Evolutionary conservation across 306 rosid genomes (phyloP).

Genomic region (Castanea sativa): DNA sequence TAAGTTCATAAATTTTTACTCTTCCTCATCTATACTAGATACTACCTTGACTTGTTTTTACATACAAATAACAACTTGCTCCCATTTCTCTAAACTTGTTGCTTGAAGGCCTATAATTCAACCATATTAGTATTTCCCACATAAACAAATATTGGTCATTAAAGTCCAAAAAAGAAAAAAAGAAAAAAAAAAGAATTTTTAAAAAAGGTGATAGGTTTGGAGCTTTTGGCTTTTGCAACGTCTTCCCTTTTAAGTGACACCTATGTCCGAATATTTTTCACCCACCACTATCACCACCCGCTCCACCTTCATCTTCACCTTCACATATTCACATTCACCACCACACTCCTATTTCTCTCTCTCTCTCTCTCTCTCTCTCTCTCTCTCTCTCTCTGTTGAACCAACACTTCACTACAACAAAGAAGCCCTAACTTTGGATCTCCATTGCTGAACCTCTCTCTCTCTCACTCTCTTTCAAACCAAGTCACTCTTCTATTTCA

Average conservation of each 20-base stretch:
- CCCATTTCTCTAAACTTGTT: too few relatives aligned
- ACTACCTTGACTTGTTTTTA: too few relatives aligned
- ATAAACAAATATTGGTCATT: too few relatives aligned
- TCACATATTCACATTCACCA: background rate
- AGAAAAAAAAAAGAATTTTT: background rate
- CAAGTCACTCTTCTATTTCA: too few relatives aligned
- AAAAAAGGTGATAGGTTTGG: slow-evolving; percentile 31
- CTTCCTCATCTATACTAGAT: too few relatives aligned
- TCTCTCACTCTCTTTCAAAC: background rate
- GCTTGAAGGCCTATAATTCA: too few relatives aligned
- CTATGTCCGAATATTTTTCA: slow-evolving; percentile 50
- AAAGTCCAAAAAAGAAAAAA: background rate
- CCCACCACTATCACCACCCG: slow-evolving; percentile 42
- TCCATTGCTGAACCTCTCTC: slow-evolving; percentile 20
- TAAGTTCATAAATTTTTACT: too few relatives aligned
- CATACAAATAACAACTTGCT: too few relatives aligned
- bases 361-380: slow-evolving; percentile 3
- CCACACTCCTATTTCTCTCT: background rate
- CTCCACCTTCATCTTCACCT: slow-evolving; percentile 1
- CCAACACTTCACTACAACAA: too few relatives aligned
- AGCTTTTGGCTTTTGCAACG: slow-evolving; percentile 44
- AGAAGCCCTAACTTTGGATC: slow-evolving; percentile 27
- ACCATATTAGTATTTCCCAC: too few relatives aligned
- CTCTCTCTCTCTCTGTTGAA: background rate
- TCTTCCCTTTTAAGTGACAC: slow-evolving; percentile 55